These are phyloP conservation scores for Leishmania martiniquensis DNA, from an alignment of 208 protist species.

Conservation along the genomic window DNA sequence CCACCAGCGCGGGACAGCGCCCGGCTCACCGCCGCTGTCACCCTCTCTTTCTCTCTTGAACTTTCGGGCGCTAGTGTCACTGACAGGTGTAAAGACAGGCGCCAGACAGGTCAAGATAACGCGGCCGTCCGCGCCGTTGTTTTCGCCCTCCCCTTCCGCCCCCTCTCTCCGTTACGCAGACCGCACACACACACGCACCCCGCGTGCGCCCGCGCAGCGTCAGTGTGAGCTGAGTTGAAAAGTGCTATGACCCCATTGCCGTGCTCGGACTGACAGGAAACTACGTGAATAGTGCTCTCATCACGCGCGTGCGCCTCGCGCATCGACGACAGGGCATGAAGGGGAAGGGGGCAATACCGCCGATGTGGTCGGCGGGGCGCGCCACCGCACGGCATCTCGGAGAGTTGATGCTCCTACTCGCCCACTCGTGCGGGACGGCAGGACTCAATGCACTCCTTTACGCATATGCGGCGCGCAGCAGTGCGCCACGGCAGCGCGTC, in stretches of 20 bases:
- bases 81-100: slow-evolving; percentile 8
- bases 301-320: no score
- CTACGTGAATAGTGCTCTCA: no score
- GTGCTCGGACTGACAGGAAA: no score
- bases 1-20: no score
- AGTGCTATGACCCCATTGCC: slow-evolving; percentile 16
- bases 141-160: slow-evolving; percentile 18
- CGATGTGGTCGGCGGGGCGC: background rate
- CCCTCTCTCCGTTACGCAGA: no score
- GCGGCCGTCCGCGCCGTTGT: background rate
- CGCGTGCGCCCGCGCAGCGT: background rate
- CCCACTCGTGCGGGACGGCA: slow-evolving; percentile 12
- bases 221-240: slow-evolving; percentile 16
- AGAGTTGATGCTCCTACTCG: slow-evolving; percentile 31
- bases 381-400: slow-evolving; percentile 7
- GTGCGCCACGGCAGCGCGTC: slow-evolving; percentile 10
- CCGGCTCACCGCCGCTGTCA: no score
- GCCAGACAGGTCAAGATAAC: slow-evolving; percentile 7
- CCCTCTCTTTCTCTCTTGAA: background rate
- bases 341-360: background rate
- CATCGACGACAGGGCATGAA: no score
- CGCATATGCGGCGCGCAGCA: background rate
- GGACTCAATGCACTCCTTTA: slow-evolving; percentile 32
- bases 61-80: slow-evolving; percentile 4
- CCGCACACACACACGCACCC: background rate